Percentiles rank a stretch among this genome's conserved stretches.
Conservation (phyloP, 2,329 filamentous ascomycete genomes). For the Ascochyta clinopodiicola region DNA sequence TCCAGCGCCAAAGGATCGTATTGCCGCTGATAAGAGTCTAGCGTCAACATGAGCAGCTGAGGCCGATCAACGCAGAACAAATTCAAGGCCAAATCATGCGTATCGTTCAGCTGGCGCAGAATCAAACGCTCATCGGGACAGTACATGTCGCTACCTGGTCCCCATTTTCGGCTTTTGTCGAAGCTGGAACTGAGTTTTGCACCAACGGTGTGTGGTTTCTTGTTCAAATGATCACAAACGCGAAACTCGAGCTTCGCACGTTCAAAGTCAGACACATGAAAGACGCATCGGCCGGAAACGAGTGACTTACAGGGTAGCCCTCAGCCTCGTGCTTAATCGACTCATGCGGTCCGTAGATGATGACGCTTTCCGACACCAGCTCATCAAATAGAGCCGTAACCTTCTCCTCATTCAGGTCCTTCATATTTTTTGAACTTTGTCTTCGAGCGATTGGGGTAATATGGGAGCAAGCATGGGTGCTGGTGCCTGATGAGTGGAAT, state of each 20-base stretch:
- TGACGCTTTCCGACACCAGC: slow-evolving; percentile 31
- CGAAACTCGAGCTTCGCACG: slow-evolving; percentile 40
- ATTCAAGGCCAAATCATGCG: slow-evolving; percentile 58
- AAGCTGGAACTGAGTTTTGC: slow-evolving; percentile 26
- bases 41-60: slow-evolving; percentile 57
- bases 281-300: not conserved
- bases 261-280: not conserved
- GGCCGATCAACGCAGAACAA: slow-evolving; percentile 58
- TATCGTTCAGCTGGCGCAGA: slow-evolving; percentile 48
- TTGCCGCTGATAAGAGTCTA: slow-evolving; percentile 57
- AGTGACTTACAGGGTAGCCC: slow-evolving; percentile 35
- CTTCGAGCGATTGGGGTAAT: not conserved
- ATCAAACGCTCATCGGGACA: slow-evolving; percentile 53
- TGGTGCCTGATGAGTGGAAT: not conserved
- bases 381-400: slow-evolving; percentile 32
- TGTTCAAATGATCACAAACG: slow-evolving; percentile 36
- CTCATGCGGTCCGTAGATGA: slow-evolving; percentile 34
- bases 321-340: slow-evolving; percentile 22
- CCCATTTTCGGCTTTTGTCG: slow-evolving; percentile 33
- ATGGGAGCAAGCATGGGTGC: not conserved
- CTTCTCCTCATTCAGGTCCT: slow-evolving; percentile 16
- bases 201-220: slow-evolving; percentile 40
- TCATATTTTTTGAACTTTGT: slow-evolving; percentile 11
- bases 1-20: slow-evolving; percentile 49
- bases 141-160: slow-evolving; percentile 51